Base-by-base conservation (phyloP, 345 rosid genomes). In the Brassica cretica region DNA sequence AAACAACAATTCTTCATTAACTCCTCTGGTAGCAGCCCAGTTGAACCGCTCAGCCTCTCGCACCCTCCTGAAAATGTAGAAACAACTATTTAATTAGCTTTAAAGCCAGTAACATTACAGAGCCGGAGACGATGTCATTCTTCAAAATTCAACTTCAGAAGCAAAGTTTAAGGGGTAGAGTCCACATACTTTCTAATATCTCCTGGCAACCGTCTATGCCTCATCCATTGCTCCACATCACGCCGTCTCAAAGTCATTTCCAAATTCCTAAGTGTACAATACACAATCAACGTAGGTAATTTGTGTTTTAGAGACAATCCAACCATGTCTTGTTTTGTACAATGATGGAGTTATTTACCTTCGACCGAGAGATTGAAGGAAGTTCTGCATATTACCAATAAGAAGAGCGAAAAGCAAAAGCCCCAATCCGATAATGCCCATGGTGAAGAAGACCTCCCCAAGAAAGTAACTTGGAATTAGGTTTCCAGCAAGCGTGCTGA, bases 171-270 rank as follows among this genome's bases (percentile, higher is more conserved):
- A 30, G 10, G 71, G 41, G 9, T 6, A 35, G 9, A 39, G 46
- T 8, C 15, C 58, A 78, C 72, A 73, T n/a, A 92, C 98, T 87
- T 88, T 84, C 89, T 85, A 32, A 94, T 82, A 11, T 70, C 79
- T 60, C 75, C 87, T 6, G 98, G 97, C 78, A 94, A 83, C 61
- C 87, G 87, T 3, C 97, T 88, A 80, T 87, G 97, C 35, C 90
- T 89, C 98, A 94, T 94, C 98, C 98, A 94, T 27, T 88, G 95
- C 84, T 92, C 94, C 78, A 92, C 90, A 82, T 92, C 98, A 44
- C 95, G 98, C 14, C 86, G 87, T 78, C 97, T 92, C 62, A 92
- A 79, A 44, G 89, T 82, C 97, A 88, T 88, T 86, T 92, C 97
- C 80, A 91, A 74, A 80, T 88, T 86, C 91, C 98, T 94, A 73